A percentile compares a stretch with the other conserved stretches of the same genome.
Evolutionary conservation across 441 rosid species (phyloP).

Genomic region (Eutrema salsugineum): DNA sequence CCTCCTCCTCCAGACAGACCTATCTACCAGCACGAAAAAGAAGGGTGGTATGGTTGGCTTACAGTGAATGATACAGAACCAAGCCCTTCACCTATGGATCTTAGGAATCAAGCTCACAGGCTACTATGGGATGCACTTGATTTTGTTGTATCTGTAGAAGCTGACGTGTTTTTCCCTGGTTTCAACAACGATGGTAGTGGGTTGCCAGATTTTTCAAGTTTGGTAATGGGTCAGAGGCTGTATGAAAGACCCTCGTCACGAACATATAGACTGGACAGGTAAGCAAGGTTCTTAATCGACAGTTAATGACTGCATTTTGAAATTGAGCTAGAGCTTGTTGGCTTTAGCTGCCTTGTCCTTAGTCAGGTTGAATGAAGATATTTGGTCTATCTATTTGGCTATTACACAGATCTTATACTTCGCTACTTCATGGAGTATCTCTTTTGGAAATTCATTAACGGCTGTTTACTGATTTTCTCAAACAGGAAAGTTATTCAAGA

Average conservation of each 20-base stretch:
- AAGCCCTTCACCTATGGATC: slow-evolving; percentile 65
- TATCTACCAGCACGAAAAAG: slow-evolving; percentile 88
- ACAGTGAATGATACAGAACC: slow-evolving; percentile 79
- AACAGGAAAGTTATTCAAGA: slow-evolving; percentile 70
- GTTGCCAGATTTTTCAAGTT: slow-evolving; percentile 92
- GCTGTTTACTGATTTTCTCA: slow-evolving; percentile 11
- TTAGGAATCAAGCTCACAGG: slow-evolving; percentile 86
- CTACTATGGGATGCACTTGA: slow-evolving; percentile 98
- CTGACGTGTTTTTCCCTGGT: slow-evolving; percentile 94
- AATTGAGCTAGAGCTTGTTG: background rate
- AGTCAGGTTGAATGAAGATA: background rate
- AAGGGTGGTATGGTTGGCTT: slow-evolving; percentile 99
- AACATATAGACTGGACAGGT: slow-evolving; percentile 93
- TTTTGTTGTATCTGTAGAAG: slow-evolving; percentile 80
- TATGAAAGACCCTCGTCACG: slow-evolving; percentile 81
- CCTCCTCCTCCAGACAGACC: slow-evolving; percentile 99
- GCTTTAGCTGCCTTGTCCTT: background rate
- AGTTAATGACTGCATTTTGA: slow-evolving; percentile 7
- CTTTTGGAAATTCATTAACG: background rate
- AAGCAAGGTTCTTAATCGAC: slow-evolving; percentile 11
- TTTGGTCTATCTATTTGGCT: background rate
- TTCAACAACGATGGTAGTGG: slow-evolving; percentile 85
- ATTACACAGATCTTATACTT: background rate
- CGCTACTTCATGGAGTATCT: background rate
- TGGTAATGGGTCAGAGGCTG: slow-evolving; percentile 97